Base-by-base conservation (phyloP, 1,284 basidiomycete genomes). In the Takashimella tepidaria region DNA sequence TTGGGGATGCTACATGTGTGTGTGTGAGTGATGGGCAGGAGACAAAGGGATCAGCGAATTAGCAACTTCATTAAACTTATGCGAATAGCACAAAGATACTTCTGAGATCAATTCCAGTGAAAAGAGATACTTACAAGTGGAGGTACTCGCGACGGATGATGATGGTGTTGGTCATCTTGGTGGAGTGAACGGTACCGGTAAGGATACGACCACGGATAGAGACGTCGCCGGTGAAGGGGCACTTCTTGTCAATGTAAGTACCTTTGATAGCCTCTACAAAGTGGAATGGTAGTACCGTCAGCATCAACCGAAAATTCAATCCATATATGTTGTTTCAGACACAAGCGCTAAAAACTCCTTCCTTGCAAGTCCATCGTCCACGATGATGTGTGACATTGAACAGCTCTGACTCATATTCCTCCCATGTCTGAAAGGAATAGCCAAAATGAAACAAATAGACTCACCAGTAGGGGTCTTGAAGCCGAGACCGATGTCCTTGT, bases 171-270 rank as follows among this genome's bases (percentile, higher is more conserved):
- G 88, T 96, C 96, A 99, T 98, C 84, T 99, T 99, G 68, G 74
- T 75, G 49, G 93, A 97, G 63, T 95, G 98, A 56, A 98, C 82
- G 64, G 98, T 93, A 77, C 96, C 96, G 57, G 92, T 95, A 66
- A 99, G 81, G 80, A 99, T 98, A 75, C 96, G 95, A 60, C 96
- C 96, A 78, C 96, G 95, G 78, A 99, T 98, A 55, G 96, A 98
- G 69, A 97, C 81, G 64, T 91, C 81, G 63, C 93, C 89, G 66
- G 90, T 93, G 83, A 95, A 97, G 47, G 93, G 93, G 82, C 93
- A 98, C 82, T 99, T 99, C 83, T 98, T 98, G 85, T 99, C 95
- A 74, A 98, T 91, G 82, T 98, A 99, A 68, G 89, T 89, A 72
- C 93, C 96, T 64, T 85, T 91, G 76, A 98, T 91, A 58, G 96